Evolutionary conservation across 768 basidiomycete species (phyloP), one percentile per base, ranked within the genome.

Genomic region (Kwoniella dendrophila): DNA sequence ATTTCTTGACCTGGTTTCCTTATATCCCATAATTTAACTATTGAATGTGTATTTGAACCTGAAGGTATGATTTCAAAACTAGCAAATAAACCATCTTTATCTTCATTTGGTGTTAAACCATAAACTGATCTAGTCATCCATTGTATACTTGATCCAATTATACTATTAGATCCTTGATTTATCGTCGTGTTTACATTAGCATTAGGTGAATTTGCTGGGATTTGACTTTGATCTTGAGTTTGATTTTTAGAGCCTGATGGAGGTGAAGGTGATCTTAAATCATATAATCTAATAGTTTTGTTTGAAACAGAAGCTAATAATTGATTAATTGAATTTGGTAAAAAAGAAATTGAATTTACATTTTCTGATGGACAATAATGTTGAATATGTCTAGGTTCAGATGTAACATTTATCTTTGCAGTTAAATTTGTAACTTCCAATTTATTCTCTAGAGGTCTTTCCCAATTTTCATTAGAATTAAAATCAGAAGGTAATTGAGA

Each of bases 11-110:
- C 64, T 12, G 66, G 27, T 40, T 62, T 68, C 43, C 71, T 63
- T 10, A 50, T 68, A 67, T 79, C 78, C 73, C 74, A 79, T 8
- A 79, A 34, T 38, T 67, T 63, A n/a, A 79, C 76, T 10, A 64
- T 55, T 18, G 63, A 65, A 20, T 61, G 45, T 16, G 52, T 54
- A 20, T 49, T 29, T 12, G 44, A 33, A 4, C 58, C 62, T 6
- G 63, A 63, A 10, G 60, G 67, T 0, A 50, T 60, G 2, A 59
- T 56, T 50, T 79, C 78, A 30, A 48, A 75, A 22, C 71, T 71
- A 1, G 76, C 78, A 49, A 79, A 75, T 18, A 67, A 20, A 12
- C 68, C 52, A 26, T 59, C 54, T 41, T 61, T 53, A 3, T n/a
- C n/a, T 26, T 29, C 68, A 59, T 74, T 65, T 4, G 76, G 67